Evolutionary conservation across 169 alveolate genomes (phyloP).

Genomic region (Cryptosporidium sp.): DNA sequence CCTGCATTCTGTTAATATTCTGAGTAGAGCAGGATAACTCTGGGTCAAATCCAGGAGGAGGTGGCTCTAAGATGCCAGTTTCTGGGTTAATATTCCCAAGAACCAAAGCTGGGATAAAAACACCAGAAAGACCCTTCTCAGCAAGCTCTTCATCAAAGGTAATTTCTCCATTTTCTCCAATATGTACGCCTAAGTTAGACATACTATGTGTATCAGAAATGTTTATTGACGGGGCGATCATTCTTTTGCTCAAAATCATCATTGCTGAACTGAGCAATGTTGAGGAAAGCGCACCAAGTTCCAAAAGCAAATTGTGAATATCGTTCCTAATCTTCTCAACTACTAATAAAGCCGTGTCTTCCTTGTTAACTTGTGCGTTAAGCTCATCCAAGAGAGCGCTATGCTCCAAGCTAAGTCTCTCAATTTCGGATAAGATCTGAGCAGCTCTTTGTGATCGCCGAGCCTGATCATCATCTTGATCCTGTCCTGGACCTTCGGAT

Average conservation of each 20-base stretch:
- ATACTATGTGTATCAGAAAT: background rate
- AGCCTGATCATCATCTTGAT: background rate
- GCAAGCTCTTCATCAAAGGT: slow-evolving; percentile 1
- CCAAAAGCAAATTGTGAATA: slow-evolving; percentile 25
- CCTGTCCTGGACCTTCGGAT: slow-evolving; percentile 17
- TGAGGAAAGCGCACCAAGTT: slow-evolving; percentile 20
- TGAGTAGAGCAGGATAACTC: slow-evolving; percentile 10
- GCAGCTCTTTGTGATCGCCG: background rate
- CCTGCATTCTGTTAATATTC: slow-evolving; percentile 58
- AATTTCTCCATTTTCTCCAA: slow-evolving; percentile 28
- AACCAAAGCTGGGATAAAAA: slow-evolving; percentile 15
- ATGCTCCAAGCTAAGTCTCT: slow-evolving; percentile 36
- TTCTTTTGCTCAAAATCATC: slow-evolving; percentile 5
- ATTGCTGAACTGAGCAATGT: slow-evolving; percentile 20
- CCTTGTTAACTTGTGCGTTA: background rate
- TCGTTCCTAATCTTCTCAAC: slow-evolving; percentile 13
- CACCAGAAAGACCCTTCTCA: background rate
- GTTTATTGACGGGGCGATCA: background rate
- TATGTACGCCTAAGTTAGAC: background rate
- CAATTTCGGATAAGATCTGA: slow-evolving; percentile 46
- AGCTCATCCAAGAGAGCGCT: background rate
- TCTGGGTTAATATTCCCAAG: slow-evolving; percentile 14
- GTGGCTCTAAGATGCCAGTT: background rate
- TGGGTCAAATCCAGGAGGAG: background rate
- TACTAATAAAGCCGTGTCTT: background rate